Base-by-base conservation (phyloP, 1,284 basidiomycete species). In the Takashimella tepidaria region DNA sequence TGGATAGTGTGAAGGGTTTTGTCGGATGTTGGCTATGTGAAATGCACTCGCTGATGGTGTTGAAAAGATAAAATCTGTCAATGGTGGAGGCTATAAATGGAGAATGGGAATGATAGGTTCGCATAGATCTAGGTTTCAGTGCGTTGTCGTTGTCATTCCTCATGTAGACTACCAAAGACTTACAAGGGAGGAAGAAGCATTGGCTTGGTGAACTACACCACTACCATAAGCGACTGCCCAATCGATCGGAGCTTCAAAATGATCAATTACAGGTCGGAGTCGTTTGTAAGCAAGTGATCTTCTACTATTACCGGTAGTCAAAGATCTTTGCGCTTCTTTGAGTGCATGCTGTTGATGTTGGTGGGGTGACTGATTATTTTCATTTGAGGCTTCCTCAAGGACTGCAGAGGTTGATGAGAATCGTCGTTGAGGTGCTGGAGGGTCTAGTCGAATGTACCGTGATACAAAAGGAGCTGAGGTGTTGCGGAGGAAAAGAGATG, bases 51-150 rank as follows among this genome's bases (percentile, higher is more conserved):
- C 82, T 64, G 95, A 89, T 0, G 89, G 89, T 41, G 97, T 92
- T 0, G 92, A 91, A 68, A 98, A 87, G 73, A 98, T 83, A 66
- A 98, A 93, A 76, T 98, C 95, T 20, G 97, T 82, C 86, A 98
- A 89, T 0, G 91, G 90, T 44, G 67, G 61, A 23, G 64, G 59
- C 62, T 69, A 49, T 46, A 50, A 5, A 1, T 42, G 50, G 44
- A 54, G 59, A 31, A 24, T 31, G 31, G 10, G 45, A 6, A 6
- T 25, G 5, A 11, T 11, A n/a, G n/a, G n/a, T 47, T 25, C 8
- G 20, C 43, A 44, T 21, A 24, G 5, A 5, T 5, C 5, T 10
- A 6, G 2, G 1, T 24, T 8, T 13, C 3, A 12, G 25, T 19
- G 49, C 11, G 45, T 11, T 23, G n/a, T 27, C 10, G 21, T 19